Base-by-base conservation (phyloP, 1,284 basidiomycete species). In the Acaromyces ingoldii region DNA sequence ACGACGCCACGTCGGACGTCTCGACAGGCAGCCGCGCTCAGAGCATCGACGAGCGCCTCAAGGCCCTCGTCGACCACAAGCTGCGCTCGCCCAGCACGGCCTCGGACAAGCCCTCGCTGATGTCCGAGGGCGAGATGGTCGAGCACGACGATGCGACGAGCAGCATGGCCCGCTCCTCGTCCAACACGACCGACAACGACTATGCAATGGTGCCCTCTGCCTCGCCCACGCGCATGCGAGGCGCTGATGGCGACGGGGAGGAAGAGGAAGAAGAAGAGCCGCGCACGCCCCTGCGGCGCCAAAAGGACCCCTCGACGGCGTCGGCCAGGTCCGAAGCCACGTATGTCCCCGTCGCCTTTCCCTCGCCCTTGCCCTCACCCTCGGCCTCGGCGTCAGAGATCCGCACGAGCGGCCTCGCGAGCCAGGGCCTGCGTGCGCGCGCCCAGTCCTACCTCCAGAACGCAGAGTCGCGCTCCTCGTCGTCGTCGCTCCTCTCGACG, bases 1-100 rank as follows among this genome's bases (percentile, higher is more conserved):
- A 41, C 40, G 13, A 36, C 26, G 29, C 39, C 39, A 10, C 29
- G 29, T 22, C 34, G 45, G 25, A 29, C 19, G 26, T 28, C 22
- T 25, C 55, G 51, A 34, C 25, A 47, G 13, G 21, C 4, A 52
- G 54, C 34, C 40, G 52, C 4, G 59, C 55, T 3, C 17, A 46
- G 5, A 63, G 62, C 44, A 59, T 68, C 0, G 57, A 68, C 43
- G 55, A 67, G 26, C 37, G 66, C 21, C 54, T 69, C 26, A 67
- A 65, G 49, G 66, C 66, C 15, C 57, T 69, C 0, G 34, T 67
- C 43, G 53, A 46, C 7, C 46, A 47, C 2, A 37, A 49, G 13
- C 7, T 22, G 4, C 5, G 38, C 19, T 38, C 25, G 26, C 37
- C 37, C 15, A 41, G 15, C 22, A 6, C 4, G 19, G 37, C 19